phyloP scores from a whole-genome alignment of 352 stramenopile genomes.

The Globisporangium carolinianum region DNA sequence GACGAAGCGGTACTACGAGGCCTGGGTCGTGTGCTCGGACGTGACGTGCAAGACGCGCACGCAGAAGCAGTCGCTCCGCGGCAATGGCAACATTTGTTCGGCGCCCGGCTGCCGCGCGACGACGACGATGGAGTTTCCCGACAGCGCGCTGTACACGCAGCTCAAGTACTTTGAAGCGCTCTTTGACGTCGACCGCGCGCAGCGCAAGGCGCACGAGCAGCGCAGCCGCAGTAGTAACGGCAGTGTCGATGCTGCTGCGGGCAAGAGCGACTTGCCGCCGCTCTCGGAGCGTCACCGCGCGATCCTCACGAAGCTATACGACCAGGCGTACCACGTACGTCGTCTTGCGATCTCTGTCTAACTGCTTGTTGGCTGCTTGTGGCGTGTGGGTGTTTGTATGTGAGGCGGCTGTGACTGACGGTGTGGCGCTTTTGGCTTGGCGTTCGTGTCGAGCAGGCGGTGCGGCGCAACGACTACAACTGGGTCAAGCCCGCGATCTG shows the following conservation, averaged over 20 bases:
- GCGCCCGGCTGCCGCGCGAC: conserved; percentile 88
- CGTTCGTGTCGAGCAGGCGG: conserved; percentile 26
- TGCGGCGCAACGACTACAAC: conserved; percentile 90
- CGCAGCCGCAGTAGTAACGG: conserved; percentile 22
- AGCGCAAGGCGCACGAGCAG: conserved; percentile 78
- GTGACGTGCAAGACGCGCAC: conserved; percentile 92
- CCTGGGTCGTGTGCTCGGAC: conserved; percentile 92
- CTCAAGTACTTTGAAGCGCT: conserved; percentile 97
- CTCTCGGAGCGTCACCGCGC: conserved; percentile 61
- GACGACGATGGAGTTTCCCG: conserved; percentile 84
- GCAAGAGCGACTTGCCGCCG: conserved; percentile 27
- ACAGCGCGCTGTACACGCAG: conserved; percentile 92
- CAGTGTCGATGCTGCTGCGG: conserved; percentile 9
- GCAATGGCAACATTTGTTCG: conserved; percentile 91
- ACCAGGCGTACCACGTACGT: conserved; percentile 68
- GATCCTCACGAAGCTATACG: conserved; percentile 72
- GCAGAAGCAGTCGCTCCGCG: conserved; percentile 92
- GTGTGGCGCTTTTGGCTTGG: background rate
- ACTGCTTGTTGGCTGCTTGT: background rate
- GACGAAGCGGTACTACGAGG: conserved; percentile 88
- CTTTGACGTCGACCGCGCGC: conserved; percentile 90
- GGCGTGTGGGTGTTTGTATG: background rate
- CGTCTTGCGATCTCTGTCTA: too few species aligned
- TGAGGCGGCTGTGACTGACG: conserved; percentile 1
- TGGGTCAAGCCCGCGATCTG: conserved; percentile 91